phyloP scores from a whole-genome alignment of 2,329 filamentous ascomycete genomes.

The Paecilomyces formosus region DNA sequence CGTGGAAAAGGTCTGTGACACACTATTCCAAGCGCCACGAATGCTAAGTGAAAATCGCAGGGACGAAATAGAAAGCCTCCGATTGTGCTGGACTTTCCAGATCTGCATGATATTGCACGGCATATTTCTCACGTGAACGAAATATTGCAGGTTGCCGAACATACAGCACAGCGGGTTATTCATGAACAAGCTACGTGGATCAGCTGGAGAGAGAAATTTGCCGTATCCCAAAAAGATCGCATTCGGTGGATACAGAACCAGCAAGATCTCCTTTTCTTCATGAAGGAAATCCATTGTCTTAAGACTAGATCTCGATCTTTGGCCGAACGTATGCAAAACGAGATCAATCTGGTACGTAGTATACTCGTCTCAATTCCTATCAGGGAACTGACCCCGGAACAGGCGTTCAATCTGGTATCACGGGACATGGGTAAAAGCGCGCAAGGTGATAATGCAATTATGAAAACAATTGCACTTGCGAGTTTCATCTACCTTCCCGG shows the following conservation, averaged over 20 bases:
- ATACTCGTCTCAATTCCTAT: neutral
- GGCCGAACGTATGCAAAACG: conserved; percentile 22
- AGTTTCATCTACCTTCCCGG: conserved; percentile 21
- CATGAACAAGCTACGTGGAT: conserved; percentile 9
- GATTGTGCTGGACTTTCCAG: conserved; percentile 12
- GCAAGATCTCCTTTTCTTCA: conserved; percentile 12
- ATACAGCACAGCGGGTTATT: conserved; percentile 17
- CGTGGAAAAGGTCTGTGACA: conserved; percentile 19
- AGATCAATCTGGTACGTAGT: conserved; percentile 23
- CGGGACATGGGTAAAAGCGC: conserved; percentile 17
- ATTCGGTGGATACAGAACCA: conserved; percentile 3
- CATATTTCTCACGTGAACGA: conserved; percentile 25
- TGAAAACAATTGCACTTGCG: conserved; percentile 22
- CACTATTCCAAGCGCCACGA: neutral
- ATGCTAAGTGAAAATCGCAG: conserved; percentile 1
- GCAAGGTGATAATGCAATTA: conserved; percentile 18
- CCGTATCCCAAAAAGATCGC: conserved; percentile 1
- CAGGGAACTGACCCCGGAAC: neutral
- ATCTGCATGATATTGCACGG: conserved; percentile 23
- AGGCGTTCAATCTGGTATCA: conserved; percentile 27
- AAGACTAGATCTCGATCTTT: conserved; percentile 18
- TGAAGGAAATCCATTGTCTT: conserved; percentile 19
- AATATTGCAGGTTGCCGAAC: conserved; percentile 22
- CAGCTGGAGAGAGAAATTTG: neutral
- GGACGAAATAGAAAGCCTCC: conserved; percentile 3